A percentile compares a stretch with the other conserved stretches of the same genome.
Conservation (phyloP, 768 basidiomycete species). For the Epithele typhae region DNA sequence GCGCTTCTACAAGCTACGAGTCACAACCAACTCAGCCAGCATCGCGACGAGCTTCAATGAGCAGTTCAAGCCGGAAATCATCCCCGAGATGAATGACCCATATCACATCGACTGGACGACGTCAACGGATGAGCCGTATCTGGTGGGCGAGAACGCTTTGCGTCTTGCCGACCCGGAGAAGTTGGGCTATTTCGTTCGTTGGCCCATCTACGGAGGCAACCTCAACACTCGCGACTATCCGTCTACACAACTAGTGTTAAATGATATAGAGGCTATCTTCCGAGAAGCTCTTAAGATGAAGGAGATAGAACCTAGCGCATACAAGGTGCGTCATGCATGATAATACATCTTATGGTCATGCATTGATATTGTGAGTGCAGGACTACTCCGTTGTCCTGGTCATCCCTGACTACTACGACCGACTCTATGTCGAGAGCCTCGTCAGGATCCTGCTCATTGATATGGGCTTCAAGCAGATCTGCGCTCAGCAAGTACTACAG, state of each 20-base stretch:
- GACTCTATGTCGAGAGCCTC: conserved; percentile 76
- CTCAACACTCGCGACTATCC: conserved; percentile 82
- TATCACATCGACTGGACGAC: conserved; percentile 82
- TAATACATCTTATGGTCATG: neutral
- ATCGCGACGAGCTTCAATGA: conserved; percentile 79
- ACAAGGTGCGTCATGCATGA: conserved; percentile 54
- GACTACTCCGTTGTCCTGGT: conserved; percentile 84
- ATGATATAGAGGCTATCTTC: conserved; percentile 75
- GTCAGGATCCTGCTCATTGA: conserved; percentile 65
- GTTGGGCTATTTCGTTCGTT: conserved; percentile 69
- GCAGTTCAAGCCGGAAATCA: conserved; percentile 80
- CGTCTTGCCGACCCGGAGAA: conserved; percentile 62
- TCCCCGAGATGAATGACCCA: conserved; percentile 80
- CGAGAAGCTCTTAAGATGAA: conserved; percentile 55
- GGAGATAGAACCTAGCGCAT: conserved; percentile 46
- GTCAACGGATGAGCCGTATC: conserved; percentile 41
- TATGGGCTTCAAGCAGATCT: conserved; percentile 92
- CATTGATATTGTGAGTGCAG: conserved; percentile 34
- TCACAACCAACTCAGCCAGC: conserved; percentile 63
- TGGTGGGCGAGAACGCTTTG: conserved; percentile 74
- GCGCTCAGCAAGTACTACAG: conserved; percentile 75
- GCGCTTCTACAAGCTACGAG: conserved; percentile 80
- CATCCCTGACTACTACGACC: conserved; percentile 89
- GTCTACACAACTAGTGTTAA: conserved; percentile 63
- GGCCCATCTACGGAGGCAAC: conserved; percentile 76